Percentiles rank a stretch among this genome's conserved stretches.
Evolutionary conservation across 441 rosid genomes (phyloP).

Genomic region (Jatropha podagrica): DNA sequence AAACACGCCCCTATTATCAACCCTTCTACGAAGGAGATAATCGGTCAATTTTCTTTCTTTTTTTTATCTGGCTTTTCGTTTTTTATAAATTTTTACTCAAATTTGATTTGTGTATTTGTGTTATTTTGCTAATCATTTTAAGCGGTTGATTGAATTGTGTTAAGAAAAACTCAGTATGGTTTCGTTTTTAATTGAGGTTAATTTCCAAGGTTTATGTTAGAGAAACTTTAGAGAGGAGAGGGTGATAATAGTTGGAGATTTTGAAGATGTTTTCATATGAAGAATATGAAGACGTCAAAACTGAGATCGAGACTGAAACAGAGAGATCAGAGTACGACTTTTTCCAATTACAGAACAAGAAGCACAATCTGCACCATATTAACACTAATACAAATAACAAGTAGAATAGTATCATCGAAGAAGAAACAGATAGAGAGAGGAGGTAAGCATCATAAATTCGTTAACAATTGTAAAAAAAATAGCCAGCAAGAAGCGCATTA

Average conservation of each 20-base stretch:
- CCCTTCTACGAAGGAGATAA: slow-evolving; percentile 76
- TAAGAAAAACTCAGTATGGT: too few relatives aligned
- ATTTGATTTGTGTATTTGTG: too few relatives aligned
- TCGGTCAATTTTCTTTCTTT: slow-evolving; percentile 42
- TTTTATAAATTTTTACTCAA: too few relatives aligned
- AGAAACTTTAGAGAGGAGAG: too few relatives aligned
- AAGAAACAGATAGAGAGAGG: slow-evolving; percentile 75
- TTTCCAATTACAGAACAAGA: slow-evolving; percentile 31
- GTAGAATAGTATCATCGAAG: slow-evolving; percentile 24
- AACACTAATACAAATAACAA: slow-evolving; percentile 13
- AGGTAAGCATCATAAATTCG: slow-evolving; percentile 32
- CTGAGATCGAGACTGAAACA: slow-evolving; percentile 47
- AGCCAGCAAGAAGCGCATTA: too few relatives aligned
- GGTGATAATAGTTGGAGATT: too few relatives aligned
- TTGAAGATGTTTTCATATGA: slow-evolving; percentile 4
- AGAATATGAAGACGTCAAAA: slow-evolving; percentile 38
- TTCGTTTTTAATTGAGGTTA: too few relatives aligned
- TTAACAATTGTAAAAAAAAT: too few relatives aligned
- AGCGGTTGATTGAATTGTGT: too few relatives aligned
- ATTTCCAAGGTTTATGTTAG: too few relatives aligned
- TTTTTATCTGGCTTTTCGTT: neutral
- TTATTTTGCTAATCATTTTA: too few relatives aligned
- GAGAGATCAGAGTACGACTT: slow-evolving; percentile 74
- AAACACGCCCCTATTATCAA: slow-evolving; percentile 70
- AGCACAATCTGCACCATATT: slow-evolving; percentile 17